These are phyloP conservation scores for Pseudogymnoascus sp. DNA, from an alignment of 2,329 filamentous ascomycete species.

Conservation along the genomic window DNA sequence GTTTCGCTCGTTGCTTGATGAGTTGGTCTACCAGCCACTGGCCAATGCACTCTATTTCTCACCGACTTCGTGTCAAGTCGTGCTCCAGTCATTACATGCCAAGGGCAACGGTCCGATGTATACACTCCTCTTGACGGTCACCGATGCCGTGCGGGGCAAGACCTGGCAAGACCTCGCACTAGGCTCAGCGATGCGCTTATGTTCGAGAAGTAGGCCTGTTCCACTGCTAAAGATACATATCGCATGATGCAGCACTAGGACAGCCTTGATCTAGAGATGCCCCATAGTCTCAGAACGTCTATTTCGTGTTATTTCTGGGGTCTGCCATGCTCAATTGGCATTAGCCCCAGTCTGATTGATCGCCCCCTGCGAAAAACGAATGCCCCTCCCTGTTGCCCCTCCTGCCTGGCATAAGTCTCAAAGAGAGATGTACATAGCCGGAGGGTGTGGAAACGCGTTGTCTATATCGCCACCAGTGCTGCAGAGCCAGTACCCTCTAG, in stretches of 20 bases:
- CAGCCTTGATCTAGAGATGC: conserved; percentile 1
- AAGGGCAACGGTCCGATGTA: conserved; percentile 22
- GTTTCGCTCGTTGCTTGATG: conserved; percentile 8
- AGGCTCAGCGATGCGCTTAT: conserved; percentile 4
- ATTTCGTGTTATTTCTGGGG: conserved; percentile 7
- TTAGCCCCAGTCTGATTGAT: conserved; percentile 4
- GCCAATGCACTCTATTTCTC: conserved; percentile 28
- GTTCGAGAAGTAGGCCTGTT: conserved; percentile 3
- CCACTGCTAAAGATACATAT: conserved; percentile 6
- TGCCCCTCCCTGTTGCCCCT: neutral
- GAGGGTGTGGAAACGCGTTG: conserved; percentile 7
- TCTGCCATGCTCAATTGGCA: conserved; percentile 1
- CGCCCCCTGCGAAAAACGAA: neutral
- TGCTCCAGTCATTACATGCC: conserved; percentile 29
- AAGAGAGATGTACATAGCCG: neutral
- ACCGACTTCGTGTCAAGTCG: conserved; percentile 31
- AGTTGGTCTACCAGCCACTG: conserved; percentile 24
- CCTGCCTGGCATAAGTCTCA: neutral
- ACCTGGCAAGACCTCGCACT: conserved; percentile 2
- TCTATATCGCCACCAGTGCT: conserved; percentile 26
- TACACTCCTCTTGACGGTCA: conserved; percentile 6
- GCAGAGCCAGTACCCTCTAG: conserved; percentile 22
- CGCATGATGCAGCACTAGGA: neutral
- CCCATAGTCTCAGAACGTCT: conserved; percentile 6
- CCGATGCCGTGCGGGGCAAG: conserved; percentile 7